Base-by-base conservation (phyloP, 2,329 filamentous ascomycete species). In the Fusarium nygamai region DNA sequence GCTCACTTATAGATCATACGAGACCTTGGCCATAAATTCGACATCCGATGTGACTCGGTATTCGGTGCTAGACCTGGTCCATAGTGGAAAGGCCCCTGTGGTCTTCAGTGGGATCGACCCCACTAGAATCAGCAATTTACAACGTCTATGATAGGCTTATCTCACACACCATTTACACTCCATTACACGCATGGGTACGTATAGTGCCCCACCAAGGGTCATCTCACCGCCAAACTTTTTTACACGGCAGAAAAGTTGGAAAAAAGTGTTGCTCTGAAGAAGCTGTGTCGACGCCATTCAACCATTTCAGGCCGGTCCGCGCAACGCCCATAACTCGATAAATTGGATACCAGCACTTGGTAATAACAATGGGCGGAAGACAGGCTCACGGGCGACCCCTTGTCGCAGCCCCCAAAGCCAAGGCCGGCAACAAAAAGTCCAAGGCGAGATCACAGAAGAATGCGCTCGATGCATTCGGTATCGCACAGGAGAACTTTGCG, bases 321-420 rank as follows among this genome's bases (percentile, higher is more conserved):
- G 62, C 72, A 71, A 47, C 62, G 43, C 50, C 29, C 31, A 72
- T n/a, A 47, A 27, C 53, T 65, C 50, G 43, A 44, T 13, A 44
- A 19, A 41, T 61, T 72, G 72, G 44, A 24, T 58, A 56, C 12
- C 22, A 29, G 38, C 6, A 16, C 24, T 47, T 50, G 53, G 39
- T 20, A 58, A 34, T n/a, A 69, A 82, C 64, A 44, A 90, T 91
- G 89, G 86, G 87, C 27, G 89, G 89, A 80, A 86, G 89, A 73
- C 89, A 91, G 83, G 83, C 89, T 50, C 88, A 91, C 79, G 89
- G 89, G 39, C 82, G 88, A 74, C 81, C 88, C 27, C 80, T 90
- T 29, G 80, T 87, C 72, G 80, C 84, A 17, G 79, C 78, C 44
- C 78, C 81, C 50, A 81, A 83, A 53, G 75, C 80, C 71, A 65